Base-by-base conservation (phyloP, 176 grass and related monocot species). In the Avena sativa region DNA sequence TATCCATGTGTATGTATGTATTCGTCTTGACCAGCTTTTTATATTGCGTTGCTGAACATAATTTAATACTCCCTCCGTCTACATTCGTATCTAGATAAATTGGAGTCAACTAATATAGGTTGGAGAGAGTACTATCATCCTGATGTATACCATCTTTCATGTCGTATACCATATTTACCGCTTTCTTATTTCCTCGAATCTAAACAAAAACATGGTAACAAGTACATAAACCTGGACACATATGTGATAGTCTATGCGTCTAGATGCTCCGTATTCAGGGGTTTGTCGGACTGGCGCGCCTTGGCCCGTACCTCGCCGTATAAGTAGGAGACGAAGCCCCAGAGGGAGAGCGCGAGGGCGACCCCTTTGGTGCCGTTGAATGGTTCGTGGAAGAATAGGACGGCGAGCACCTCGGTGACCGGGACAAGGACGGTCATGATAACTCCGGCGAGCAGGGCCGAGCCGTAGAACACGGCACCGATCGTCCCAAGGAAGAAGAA, bases 401-500 rank as follows among this genome's bases (percentile, higher is more conserved):
- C 91, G 16, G 87, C 96, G 50, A 98, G 86, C 30, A 92, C 79
- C 86, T 93, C 91, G 5, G 89, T 88, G 34, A 95, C 50, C 12
- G 93, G 96, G 79, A 98, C 86, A 53, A 92, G 93, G 25, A 92
- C 86, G 3, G 93, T 82, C 51, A 94, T 66, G 84, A 98, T 44
- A 26, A 98, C 87, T 16, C 96, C 96, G 1, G 93, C 91, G 25
- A 98, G 88, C 47, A 98, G 81, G 5, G 96, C 86, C 36, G 89
- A 92, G 47, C 88, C 96, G 67, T 89, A 95, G 90, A 91, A 98
- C 84, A 95, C 76, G 66, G 88, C 81, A 36, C 96, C 93, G 14
- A 95, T 86, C 4, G 93, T 89, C n/a, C 96, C 96, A 6, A 98
- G 70, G 58, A 95, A 91, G 91, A 94, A 93, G 86, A 75, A 95